Percentiles rank a stretch among this genome's conserved stretches.
These are phyloP conservation scores for Ophiostoma angusticollis DNA, from an alignment of 2,329 filamentous ascomycete species.

Conservation along the genomic window DNA sequence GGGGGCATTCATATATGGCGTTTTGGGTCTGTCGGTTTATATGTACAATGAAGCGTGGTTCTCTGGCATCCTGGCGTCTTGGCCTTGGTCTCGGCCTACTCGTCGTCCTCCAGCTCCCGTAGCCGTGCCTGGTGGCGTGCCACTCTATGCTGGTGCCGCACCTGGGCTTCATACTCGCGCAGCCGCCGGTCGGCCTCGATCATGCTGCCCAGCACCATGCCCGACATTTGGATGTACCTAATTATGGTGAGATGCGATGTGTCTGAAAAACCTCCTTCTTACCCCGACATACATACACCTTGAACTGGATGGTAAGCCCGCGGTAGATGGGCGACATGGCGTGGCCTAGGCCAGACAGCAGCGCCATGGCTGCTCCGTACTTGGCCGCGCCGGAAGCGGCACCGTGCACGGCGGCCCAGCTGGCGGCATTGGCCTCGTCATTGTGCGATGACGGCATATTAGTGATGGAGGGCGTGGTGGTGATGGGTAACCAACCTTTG, in stretches of 20 bases:
- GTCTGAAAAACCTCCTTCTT: neutral
- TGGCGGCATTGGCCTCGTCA: constrained; percentile 55
- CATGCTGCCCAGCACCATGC: constrained; percentile 68
- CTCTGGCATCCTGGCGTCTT: neutral
- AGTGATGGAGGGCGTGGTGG: neutral
- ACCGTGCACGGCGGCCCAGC: constrained; percentile 58
- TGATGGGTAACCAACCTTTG: neutral
- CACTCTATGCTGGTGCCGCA: constrained; percentile 52
- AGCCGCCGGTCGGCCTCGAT: constrained; percentile 61
- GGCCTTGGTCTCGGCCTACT: neutral
- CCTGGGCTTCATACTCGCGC: constrained; percentile 50
- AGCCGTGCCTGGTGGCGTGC: constrained; percentile 43
- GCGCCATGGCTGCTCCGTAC: constrained; percentile 56
- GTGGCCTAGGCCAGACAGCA: constrained; percentile 50
- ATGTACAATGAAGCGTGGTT: neutral
- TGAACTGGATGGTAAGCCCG: constrained; percentile 61
- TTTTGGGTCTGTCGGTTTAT: neutral
- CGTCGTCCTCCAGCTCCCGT: constrained; percentile 9
- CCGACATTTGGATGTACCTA: constrained; percentile 75
- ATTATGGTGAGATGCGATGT: neutral
- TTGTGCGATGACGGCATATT: constrained; percentile 43
- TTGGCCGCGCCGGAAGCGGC: constrained; percentile 54
- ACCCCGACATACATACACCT: constrained; percentile 43
- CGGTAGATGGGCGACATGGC: constrained; percentile 59
- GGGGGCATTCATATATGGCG: neutral